phyloP scores from a whole-genome alignment of 73 alveolate genomes.

The Stentor roeselii region DNA sequence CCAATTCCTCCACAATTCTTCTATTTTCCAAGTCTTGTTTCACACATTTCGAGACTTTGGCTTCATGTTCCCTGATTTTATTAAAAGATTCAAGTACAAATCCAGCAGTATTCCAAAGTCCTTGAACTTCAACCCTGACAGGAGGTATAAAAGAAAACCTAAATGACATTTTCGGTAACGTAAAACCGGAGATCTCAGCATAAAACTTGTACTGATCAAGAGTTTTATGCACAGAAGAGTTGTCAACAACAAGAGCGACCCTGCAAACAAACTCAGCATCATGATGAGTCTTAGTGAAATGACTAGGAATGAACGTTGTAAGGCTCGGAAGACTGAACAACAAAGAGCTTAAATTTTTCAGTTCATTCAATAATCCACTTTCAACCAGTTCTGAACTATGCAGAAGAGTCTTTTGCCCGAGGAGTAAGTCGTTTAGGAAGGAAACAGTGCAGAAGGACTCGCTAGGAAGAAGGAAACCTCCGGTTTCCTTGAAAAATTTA shows the following conservation, averaged over 20 bases:
- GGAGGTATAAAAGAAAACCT: neutral
- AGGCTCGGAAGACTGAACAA: no score
- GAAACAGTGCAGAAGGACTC: neutral
- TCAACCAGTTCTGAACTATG: neutral
- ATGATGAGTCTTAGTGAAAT: neutral
- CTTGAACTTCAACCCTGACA: neutral
- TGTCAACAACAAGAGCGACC: neutral
- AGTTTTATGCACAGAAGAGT: neutral
- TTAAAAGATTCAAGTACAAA: neutral
- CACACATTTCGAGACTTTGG: neutral
- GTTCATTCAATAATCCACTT: neutral
- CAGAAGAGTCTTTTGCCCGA: neutral
- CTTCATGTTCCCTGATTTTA: neutral
- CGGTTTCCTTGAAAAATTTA: neutral
- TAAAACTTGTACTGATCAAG: neutral
- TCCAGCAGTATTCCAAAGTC: neutral
- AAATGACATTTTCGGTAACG: neutral
- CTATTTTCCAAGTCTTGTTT: neutral
- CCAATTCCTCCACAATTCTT: neutral
- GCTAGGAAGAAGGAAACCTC: neutral
- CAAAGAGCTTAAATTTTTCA: no score
- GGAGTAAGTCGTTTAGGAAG: neutral
- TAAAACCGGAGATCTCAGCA: neutral
- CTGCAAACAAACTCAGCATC: neutral
- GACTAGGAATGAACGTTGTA: neutral